Base-by-base conservation (phyloP, 371 early-diverging fungal genomes). In the Rhizopus microsporus region DNA sequence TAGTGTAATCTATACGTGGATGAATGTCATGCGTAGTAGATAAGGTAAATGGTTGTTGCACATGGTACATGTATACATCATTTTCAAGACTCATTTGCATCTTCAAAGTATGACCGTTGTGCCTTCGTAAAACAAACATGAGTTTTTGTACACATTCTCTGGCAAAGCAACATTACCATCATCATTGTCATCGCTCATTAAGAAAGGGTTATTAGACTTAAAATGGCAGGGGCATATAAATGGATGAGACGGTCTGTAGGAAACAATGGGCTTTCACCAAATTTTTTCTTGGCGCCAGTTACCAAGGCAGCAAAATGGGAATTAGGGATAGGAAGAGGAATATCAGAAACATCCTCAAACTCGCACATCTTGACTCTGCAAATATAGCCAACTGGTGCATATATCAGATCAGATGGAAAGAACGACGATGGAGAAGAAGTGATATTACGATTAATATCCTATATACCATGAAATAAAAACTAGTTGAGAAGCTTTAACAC, bases 51-150 rank as follows among this genome's bases (percentile, higher is more conserved):
- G 54, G 34, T 3, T 15, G 13, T 38, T 50, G 17, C 52, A 56
- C 61, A 51, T 51, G 45, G 51, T 61, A 56, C 38, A 61, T 51
- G 56, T 61, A 61, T 44, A 55, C 51, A 51, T 51, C 61, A 5
- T 46, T 51, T 38, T 56, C 56, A 43, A 61, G 51, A 56, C 56
- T 56, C 32, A 61, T 55, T 38, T 55, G 23, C 56, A 61, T 61
- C 8, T 16, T 15, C 45, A 61, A n/a, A n/a, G n/a, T n/a, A n/a
- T n/a, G n/a, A 49, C 48, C 35, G 16, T 60, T 54, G 60, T 60
- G 39, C 54, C 54, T 60, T 54, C 50, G 49, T 55, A 60, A 60
- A 60, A 50, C 34, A 54, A 54, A 37, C 43, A 50, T 60, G 55
- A 51, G 16, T 60, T 60, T 38, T 54, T 35, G 16, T 55, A 43